Evolutionary conservation across 306 rosid species (phyloP), one percentile per base, ranked within the genome.

Genomic region (Pueraria montana): DNA sequence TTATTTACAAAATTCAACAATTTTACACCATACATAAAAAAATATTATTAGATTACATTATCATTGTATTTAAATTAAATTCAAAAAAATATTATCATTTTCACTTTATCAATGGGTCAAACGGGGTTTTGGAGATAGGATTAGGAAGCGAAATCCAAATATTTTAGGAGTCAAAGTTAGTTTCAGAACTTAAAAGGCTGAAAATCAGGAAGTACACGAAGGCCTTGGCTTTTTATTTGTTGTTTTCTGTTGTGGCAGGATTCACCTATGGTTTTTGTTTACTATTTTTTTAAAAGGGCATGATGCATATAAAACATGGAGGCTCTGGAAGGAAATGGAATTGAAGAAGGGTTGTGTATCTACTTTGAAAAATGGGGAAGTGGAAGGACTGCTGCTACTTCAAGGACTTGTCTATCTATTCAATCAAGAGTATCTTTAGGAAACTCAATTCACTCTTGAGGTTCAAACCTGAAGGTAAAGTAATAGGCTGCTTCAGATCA

Each of bases 341-440:
- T 26, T 21, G 80, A 73, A 46, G 79, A 36, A 68, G 34, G 53
- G 62, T 23, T 52, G 48, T 9, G 48, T 46, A 66, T 58, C 63
- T 76, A 16, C 32, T 80, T 80, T 48, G 53, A 36, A 89, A 84
- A 75, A 93, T 93, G 97, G 84, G 55, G 69, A 71, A 55, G 63
- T 83, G 84, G 87, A 82, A 82, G 78, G 14, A 82, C 53, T 91
- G 87, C 84, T 56, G 84, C 13, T 78, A 81, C 87, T 81, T 91
- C 84, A 91, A 87, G 87, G 71, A 38, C 79, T 72, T 89, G 17
- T 49, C 84, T 68, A 49, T 87, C 48, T n/a, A 79, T 83, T 84
- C 93, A 84, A 80, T 87, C 3, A 89, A 85, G 86, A 74, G 30
- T 13, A 21, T 87, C 53, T 78, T 87, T 58, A 82, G 77, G 32